Evolutionary conservation across 2,329 filamentous ascomycete species (phyloP).

Genomic region (Fusarium citri): DNA sequence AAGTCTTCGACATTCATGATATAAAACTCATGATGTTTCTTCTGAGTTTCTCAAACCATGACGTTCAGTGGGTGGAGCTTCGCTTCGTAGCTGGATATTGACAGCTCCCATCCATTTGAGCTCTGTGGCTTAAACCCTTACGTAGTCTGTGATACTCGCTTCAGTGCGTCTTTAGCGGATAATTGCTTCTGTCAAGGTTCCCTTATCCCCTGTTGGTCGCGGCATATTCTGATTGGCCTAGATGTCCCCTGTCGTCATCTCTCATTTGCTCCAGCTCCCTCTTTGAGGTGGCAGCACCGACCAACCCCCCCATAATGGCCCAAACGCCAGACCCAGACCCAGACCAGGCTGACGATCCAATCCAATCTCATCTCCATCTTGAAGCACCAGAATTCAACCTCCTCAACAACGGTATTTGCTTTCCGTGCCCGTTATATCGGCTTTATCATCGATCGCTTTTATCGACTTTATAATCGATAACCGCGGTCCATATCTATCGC

Average conservation of each 20-base stretch:
- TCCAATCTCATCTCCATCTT: constrained; percentile 38
- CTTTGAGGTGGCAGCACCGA: constrained; percentile 41
- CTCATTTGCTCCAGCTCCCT: constrained; percentile 36
- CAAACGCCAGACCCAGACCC: constrained; percentile 29
- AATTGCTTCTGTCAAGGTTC: constrained; percentile 36
- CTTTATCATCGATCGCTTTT: constrained; percentile 19
- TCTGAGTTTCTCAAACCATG: constrained; percentile 4
- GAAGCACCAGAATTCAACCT: constrained; percentile 36
- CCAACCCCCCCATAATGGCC: constrained; percentile 42
- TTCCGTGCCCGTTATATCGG: constrained; percentile 18
- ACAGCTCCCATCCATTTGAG: constrained; percentile 22
- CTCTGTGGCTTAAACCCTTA: constrained; percentile 37
- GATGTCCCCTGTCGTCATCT: constrained; percentile 13
- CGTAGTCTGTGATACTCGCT: constrained; percentile 22
- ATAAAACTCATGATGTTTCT: background rate
- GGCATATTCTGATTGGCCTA: constrained; percentile 40
- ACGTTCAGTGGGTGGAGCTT: constrained; percentile 30
- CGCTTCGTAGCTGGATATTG: constrained; percentile 11
- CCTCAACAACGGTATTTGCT: constrained; percentile 23
- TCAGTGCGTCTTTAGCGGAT: constrained; percentile 31
- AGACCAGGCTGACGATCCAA: constrained; percentile 42
- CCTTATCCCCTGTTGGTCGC: constrained; percentile 19
- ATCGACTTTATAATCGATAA: constrained; percentile 9
- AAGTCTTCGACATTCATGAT: background rate
- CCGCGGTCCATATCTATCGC: background rate